phyloP scores from a whole-genome alignment of 2,329 filamentous ascomycete genomes.

The Ustulina deusta region DNA sequence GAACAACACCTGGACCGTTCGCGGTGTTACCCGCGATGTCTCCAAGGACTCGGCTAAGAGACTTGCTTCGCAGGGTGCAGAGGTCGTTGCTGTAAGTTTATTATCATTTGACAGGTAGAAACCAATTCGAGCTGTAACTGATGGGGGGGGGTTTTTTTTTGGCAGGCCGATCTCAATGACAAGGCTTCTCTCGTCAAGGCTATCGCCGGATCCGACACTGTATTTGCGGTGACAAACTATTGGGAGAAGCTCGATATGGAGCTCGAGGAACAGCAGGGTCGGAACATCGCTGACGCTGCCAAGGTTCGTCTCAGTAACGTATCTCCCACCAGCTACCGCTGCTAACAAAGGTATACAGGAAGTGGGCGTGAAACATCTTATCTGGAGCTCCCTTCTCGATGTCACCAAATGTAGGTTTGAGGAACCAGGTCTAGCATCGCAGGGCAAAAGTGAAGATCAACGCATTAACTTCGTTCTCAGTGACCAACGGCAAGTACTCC shows the following conservation, averaged over 20 bases:
- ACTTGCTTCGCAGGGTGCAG: conserved; percentile 50
- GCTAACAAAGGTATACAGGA: conserved; percentile 46
- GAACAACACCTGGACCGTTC: conserved; percentile 62
- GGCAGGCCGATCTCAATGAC: conserved; percentile 63
- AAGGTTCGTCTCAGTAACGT: conserved; percentile 50
- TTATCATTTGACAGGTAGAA: background rate
- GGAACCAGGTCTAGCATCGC: background rate
- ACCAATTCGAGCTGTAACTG: conserved; percentile 5
- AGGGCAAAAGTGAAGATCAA: background rate
- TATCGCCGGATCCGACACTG: conserved; percentile 60
- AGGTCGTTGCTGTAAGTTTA: conserved; percentile 59
- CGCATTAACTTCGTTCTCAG: conserved; percentile 43
- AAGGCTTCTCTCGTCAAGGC: conserved; percentile 58
- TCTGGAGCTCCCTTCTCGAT: conserved; percentile 59
- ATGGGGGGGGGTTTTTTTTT: conserved; percentile 26
- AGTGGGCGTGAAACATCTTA: conserved; percentile 57
- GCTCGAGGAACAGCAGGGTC: conserved; percentile 60
- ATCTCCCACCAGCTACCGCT: background rate
- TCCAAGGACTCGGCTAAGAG: conserved; percentile 57
- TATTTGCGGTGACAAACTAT: conserved; percentile 66
- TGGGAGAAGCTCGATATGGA: conserved; percentile 59
- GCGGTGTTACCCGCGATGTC: conserved; percentile 66
- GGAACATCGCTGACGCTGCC: conserved; percentile 60
- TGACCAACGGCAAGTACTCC: conserved; percentile 55
- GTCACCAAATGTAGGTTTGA: conserved; percentile 54